A percentile compares a stretch with the other conserved stretches of the same genome.
Conservation (phyloP, 129 eudicot genomes). For the Flaveria brownii region DNA sequence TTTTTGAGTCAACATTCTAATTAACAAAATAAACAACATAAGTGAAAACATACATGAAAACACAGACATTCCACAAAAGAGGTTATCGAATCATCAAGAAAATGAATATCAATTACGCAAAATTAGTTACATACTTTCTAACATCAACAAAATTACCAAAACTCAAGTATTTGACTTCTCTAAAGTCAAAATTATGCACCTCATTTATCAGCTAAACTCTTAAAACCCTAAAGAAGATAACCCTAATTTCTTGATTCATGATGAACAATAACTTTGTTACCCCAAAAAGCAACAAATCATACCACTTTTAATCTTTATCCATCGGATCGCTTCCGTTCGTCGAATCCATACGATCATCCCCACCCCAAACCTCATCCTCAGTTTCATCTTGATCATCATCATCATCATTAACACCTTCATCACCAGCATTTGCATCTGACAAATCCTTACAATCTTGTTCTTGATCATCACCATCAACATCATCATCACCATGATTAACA, state of each 20-base stretch:
- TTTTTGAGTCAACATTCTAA: slow-evolving; percentile 1
- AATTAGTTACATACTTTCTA: background rate
- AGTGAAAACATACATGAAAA: background rate
- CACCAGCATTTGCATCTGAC: background rate
- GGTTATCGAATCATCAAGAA: background rate
- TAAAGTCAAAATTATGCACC: slow-evolving; percentile 23
- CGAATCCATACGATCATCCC: background rate
- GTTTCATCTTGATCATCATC: background rate
- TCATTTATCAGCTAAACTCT: background rate
- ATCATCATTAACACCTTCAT: background rate
- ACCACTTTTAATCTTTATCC: slow-evolving; percentile 4
- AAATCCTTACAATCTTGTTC: background rate
- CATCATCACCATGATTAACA: background rate
- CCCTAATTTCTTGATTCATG: slow-evolving; percentile 20
- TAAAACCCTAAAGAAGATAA: background rate
- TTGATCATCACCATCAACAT: background rate
- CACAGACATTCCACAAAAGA: background rate
- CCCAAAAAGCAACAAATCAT: background rate
- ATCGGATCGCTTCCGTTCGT: background rate
- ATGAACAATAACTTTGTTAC: background rate
- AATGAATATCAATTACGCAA: slow-evolving; percentile 13
- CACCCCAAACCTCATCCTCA: background rate
- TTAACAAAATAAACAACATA: too few relatives aligned
- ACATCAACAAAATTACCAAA: background rate
- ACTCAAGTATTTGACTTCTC: slow-evolving; percentile 21